Base-by-base conservation (phyloP, 1,139 yeast genomes). In the Entelexis paramagnoliae region DNA sequence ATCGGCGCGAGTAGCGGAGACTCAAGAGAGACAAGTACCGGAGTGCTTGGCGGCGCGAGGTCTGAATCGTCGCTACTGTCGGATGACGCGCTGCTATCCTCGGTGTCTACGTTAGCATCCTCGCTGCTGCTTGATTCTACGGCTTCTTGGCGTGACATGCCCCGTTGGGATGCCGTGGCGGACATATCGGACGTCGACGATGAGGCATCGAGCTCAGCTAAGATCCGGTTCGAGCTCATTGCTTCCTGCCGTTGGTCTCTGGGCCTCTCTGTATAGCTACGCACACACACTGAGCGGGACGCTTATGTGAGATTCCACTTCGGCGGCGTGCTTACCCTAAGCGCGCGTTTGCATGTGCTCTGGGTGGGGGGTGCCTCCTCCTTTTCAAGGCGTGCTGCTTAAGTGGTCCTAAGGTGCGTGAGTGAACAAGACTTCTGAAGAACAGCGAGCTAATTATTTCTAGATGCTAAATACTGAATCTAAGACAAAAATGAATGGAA, bases 1-100 rank as follows among this genome's bases (percentile, higher is more conserved):
- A 51, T 14, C 2, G 52, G 45, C 16, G 52, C 46, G 2, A 55
- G 32, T 1, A 36, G 17, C 10, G 54, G 53, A 3, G 52, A 43
- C 30, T 49, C 54, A 8, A 48, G 20, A 1, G 52, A 26, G 1
- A 51, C 39, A 4, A 53, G 46, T 2, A 44, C 17, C 3, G 54
- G 55, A 5, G 16, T 14, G n/a, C 9, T 26, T 4, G 52, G 41
- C 10, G 39, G 10, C 10, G 46, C 38, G n/a, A 17, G 4, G 14
- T 43, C 46, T 16, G 39, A 17, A 2, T 32, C 46, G n/a, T 33
- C 30, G 22, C 42, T 33, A 22, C 36, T 46, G 13, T 36, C 44
- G 26, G 20, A n/a, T 11, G 45, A 10, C 4, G 26, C 45, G 26
- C 45, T 41, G 14, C 46, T 43, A 22, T 43, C 46, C n/a, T 43